phyloP scores from a whole-genome alignment of 2,329 filamentous ascomycete species.

The Fusarium heterosporum region DNA sequence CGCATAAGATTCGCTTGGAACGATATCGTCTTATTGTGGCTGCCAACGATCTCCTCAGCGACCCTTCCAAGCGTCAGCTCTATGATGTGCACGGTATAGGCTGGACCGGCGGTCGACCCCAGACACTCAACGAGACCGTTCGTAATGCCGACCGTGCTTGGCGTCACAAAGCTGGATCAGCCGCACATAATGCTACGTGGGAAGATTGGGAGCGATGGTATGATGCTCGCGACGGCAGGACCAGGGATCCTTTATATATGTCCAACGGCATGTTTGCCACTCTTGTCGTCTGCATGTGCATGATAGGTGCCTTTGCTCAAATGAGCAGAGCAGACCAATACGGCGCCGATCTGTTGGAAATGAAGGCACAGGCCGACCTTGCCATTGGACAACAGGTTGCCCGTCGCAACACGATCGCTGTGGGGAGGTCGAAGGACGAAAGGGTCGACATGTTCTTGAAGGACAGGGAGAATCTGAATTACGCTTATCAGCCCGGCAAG shows the following conservation, averaged over 20 bases:
- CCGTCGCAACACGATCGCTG: slow-evolving; percentile 64
- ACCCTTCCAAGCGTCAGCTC: slow-evolving; percentile 79
- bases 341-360: slow-evolving; percentile 72
- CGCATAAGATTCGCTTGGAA: slow-evolving; percentile 77
- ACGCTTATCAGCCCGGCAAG: slow-evolving; percentile 49
- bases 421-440: slow-evolving; percentile 67
- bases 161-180: slow-evolving; percentile 60
- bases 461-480: slow-evolving; percentile 69
- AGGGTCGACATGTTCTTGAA: slow-evolving; percentile 83
- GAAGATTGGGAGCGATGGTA: slow-evolving; percentile 95
- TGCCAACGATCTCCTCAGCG: slow-evolving; percentile 88
- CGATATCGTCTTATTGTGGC: slow-evolving; percentile 90
- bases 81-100: slow-evolving; percentile 88
- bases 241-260: slow-evolving; percentile 70
- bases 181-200: slow-evolving; percentile 87
- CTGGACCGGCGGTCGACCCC: slow-evolving; percentile 74
- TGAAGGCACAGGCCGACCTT: slow-evolving; percentile 73
- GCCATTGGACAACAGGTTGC: slow-evolving; percentile 72
- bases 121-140: slow-evolving; percentile 57
- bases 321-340: slow-evolving; percentile 74
- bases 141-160: slow-evolving; percentile 60
- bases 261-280: slow-evolving; percentile 81
- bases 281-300: slow-evolving; percentile 75
- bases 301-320: slow-evolving; percentile 79
- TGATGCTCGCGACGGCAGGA: slow-evolving; percentile 61